These are phyloP conservation scores for Phoenix roebelenii DNA, from an alignment of 176 grass and related monocot species.

Conservation along the genomic window DNA sequence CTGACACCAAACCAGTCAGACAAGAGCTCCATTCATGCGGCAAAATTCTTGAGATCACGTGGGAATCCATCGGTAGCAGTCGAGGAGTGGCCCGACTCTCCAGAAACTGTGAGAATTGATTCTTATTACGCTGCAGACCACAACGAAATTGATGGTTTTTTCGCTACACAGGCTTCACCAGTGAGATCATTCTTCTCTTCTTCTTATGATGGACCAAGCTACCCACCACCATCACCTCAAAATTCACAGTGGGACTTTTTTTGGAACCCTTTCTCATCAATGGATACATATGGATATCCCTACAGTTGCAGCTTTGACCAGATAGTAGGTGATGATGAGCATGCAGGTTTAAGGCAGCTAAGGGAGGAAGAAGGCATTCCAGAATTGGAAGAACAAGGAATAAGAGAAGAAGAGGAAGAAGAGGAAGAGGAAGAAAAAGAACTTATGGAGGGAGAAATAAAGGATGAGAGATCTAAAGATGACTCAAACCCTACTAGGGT, in stretches of 20 bases:
- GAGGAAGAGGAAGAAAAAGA: slow-evolving; percentile 18
- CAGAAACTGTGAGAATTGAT: slow-evolving; percentile 32
- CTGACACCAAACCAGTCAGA: slow-evolving; percentile 1
- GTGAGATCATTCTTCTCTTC: slow-evolving; percentile 34
- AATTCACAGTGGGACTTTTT: slow-evolving; percentile 82
- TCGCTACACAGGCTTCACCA: slow-evolving; percentile 22
- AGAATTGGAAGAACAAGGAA: slow-evolving; percentile 82
- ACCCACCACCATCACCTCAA: slow-evolving; percentile 50
- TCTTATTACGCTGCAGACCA: slow-evolving; percentile 43
- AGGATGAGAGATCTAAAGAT: slow-evolving; percentile 15
- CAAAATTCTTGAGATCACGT: slow-evolving; percentile 64
- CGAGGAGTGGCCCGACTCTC: slow-evolving; percentile 38
- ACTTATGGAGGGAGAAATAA: slow-evolving; percentile 22
- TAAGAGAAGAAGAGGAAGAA: background rate
- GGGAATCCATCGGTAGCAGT: slow-evolving; percentile 65
- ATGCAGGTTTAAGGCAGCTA: slow-evolving; percentile 59
- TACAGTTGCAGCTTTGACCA: slow-evolving; percentile 42
- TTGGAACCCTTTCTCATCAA: slow-evolving; percentile 62
- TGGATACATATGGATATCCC: slow-evolving; percentile 35
- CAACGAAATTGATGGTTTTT: slow-evolving; percentile 39
- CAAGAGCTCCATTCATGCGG: slow-evolving; percentile 48
- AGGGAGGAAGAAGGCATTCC: slow-evolving; percentile 92
- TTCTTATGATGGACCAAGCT: slow-evolving; percentile 41
- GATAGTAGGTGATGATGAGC: slow-evolving; percentile 66
- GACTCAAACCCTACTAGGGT: slow-evolving; percentile 32